These are phyloP conservation scores for Larix sibirica DNA, from an alignment of 83 land plant genomes.

Conservation along the genomic window DNA sequence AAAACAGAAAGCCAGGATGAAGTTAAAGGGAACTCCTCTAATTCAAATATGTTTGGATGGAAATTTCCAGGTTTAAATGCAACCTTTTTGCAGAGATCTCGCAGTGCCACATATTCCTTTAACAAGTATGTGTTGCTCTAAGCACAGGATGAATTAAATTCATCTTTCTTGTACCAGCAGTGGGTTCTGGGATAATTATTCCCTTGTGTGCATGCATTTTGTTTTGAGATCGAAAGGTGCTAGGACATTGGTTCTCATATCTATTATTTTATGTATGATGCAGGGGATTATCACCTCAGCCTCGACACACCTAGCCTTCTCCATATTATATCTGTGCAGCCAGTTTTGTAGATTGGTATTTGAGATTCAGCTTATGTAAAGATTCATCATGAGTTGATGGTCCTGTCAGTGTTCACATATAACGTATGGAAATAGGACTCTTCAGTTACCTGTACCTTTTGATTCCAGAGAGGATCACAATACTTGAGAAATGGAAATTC, in stretches of 20 bases:
- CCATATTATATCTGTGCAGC: background rate
- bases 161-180: background rate
- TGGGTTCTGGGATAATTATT: background rate
- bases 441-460: background rate
- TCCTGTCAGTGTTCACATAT: background rate
- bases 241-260: background rate
- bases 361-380: background rate
- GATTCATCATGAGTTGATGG: background rate
- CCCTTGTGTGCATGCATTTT: background rate
- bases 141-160: background rate
- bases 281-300: constrained; percentile 1
- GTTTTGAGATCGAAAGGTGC: background rate
- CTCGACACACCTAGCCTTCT: background rate
- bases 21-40: background rate
- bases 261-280: constrained; percentile 6
- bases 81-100: constrained; percentile 13
- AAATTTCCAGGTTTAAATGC: constrained; percentile 10
- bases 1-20: background rate
- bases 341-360: constrained; percentile 9
- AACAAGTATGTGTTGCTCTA: constrained; percentile 5
- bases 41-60: constrained; percentile 1
- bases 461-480: background rate
- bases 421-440: background rate
- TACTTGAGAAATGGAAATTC: background rate
- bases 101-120: constrained; percentile 5